Evolutionary conservation across 352 stramenopile species (phyloP).

Genomic region (Aphanomyces invadans): DNA sequence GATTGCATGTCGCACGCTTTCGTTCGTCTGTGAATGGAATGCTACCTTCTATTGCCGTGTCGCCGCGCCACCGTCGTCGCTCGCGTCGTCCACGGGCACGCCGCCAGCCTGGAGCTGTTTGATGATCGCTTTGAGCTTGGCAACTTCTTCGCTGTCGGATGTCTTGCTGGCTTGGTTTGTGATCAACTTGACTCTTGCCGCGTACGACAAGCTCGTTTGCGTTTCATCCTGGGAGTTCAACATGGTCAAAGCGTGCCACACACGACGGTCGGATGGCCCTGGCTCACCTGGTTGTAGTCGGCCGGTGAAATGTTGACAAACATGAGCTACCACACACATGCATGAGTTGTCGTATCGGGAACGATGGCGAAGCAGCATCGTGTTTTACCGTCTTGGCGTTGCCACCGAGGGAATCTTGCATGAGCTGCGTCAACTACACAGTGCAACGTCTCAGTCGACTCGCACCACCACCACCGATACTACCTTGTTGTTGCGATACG

Average conservation of each 20-base stretch:
- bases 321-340: conserved; percentile 49
- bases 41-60: too few species aligned
- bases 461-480: too few species aligned
- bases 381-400: conserved; percentile 87
- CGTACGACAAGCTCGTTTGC: conserved; percentile 73
- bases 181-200: conserved; percentile 82
- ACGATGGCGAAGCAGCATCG: not conserved
- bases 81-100: conserved; percentile 50
- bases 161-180: conserved; percentile 85
- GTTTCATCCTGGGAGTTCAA: conserved; percentile 71
- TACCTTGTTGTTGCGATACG: conserved; percentile 90
- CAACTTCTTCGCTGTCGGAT: conserved; percentile 75
- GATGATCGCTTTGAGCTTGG: conserved; percentile 77
- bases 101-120: conserved; percentile 59
- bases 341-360: not conserved
- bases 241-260: too few species aligned
- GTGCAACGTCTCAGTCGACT: too few species aligned
- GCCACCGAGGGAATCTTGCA: conserved; percentile 89
- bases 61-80: too few species aligned
- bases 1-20: too few species aligned
- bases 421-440: conserved; percentile 83
- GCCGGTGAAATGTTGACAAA: conserved; percentile 86
- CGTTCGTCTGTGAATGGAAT: too few species aligned
- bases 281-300: conserved; percentile 85
- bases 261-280: too few species aligned